These are phyloP conservation scores for Yamadazyma nakazawae DNA, from an alignment of 805 yeast genomes.

Conservation along the genomic window DNA sequence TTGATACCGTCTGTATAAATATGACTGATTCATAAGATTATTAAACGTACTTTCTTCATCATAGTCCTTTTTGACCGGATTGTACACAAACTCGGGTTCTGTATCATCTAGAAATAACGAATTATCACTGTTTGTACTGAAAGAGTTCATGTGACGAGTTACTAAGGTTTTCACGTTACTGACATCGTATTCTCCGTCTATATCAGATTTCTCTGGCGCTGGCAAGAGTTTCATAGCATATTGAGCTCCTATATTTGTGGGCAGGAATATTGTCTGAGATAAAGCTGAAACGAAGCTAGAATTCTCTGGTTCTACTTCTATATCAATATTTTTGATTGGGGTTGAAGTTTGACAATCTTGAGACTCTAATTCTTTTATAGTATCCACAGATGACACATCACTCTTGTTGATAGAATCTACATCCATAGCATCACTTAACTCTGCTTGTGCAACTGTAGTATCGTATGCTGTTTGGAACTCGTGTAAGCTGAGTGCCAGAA, in stretches of 20 bases:
- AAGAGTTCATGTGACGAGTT: conserved; percentile 16
- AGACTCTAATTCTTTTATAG: conserved; percentile 1
- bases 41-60: conserved; percentile 11
- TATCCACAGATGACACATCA: conserved; percentile 5
- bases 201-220: conserved; percentile 14
- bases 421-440: conserved; percentile 9
- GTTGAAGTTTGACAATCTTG: conserved; percentile 6
- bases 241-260: conserved; percentile 41
- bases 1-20: conserved; percentile 14
- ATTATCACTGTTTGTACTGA: conserved; percentile 13
- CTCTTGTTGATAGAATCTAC: conserved; percentile 4
- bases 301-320: conserved; percentile 12
- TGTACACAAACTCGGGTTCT: conserved; percentile 17
- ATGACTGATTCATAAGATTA: conserved; percentile 15
- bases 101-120: conserved; percentile 7
- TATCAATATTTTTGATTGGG: conserved; percentile 5
- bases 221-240: conserved; percentile 33
- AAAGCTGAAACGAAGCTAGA: conserved; percentile 18
- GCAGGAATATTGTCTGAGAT: conserved; percentile 21
- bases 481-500: conserved; percentile 12
- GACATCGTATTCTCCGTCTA: conserved; percentile 29
- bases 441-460: not conserved
- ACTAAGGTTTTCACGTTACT: not conserved
- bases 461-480: conserved; percentile 6
- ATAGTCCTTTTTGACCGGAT: conserved; percentile 15